phyloP scores from a whole-genome alignment of 495 filamentous ascomycete genomes.

The Hypoxylon lenormandii region DNA sequence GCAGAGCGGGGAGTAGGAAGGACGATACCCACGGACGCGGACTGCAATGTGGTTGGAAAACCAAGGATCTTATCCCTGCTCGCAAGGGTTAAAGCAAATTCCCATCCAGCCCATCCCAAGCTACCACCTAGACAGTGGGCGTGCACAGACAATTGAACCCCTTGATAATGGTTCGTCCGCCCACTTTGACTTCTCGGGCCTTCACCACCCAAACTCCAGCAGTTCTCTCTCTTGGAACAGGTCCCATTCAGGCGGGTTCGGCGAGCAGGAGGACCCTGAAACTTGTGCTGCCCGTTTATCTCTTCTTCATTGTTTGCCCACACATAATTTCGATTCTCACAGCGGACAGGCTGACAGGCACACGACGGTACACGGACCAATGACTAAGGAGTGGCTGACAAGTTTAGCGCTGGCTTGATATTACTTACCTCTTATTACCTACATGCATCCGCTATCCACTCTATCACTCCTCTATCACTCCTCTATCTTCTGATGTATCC shows the following conservation, averaged over 20 bases:
- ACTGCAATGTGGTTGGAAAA: constrained; percentile 44
- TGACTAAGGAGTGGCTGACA: constrained; percentile 8
- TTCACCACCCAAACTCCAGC: constrained; percentile 30
- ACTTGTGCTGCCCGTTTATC: not conserved
- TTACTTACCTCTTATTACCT: constrained; percentile 21
- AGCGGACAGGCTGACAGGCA: not conserved
- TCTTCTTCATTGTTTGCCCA: not conserved
- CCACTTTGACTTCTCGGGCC: constrained; percentile 35
- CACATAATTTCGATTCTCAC: constrained; percentile 3
- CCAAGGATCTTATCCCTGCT: constrained; percentile 31
- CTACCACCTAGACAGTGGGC: not conserved
- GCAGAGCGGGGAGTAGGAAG: constrained; percentile 9
- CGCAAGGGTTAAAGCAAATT: constrained; percentile 40
- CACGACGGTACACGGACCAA: constrained; percentile 15
- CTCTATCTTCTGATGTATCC: not conserved
- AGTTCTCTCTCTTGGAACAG: constrained; percentile 14
- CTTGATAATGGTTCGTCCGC: constrained; percentile 34
- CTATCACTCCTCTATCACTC: no score
- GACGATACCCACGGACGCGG: constrained; percentile 35
- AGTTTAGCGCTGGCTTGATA: constrained; percentile 32
- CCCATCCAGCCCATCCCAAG: constrained; percentile 33
- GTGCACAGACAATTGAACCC: constrained; percentile 32
- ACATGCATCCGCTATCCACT: constrained; percentile 6
- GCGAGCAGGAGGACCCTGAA: constrained; percentile 6
- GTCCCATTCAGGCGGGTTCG: constrained; percentile 24